phyloP scores from a whole-genome alignment of 2,329 filamentous ascomycete genomes.

The Cercospora citrullina region DNA sequence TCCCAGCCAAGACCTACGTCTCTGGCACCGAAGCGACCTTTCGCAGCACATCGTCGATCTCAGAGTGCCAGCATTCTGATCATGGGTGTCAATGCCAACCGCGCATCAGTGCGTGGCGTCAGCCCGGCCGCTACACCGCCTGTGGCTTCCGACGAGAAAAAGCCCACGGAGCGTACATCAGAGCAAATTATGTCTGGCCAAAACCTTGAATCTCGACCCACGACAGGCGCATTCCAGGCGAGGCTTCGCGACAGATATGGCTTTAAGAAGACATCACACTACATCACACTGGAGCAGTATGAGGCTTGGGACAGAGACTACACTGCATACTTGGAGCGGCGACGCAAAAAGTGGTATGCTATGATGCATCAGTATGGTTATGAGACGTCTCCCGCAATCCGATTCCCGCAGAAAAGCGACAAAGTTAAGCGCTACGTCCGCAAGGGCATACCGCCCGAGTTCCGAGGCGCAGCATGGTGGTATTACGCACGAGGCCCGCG shows the following conservation, averaged over 20 bases:
- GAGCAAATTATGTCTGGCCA: conserved; percentile 22
- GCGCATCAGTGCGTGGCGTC: conserved; percentile 14
- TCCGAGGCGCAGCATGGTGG: conserved; percentile 95
- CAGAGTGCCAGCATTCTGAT: conserved; percentile 38
- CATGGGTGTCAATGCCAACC: conserved; percentile 15
- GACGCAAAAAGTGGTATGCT: conserved; percentile 77
- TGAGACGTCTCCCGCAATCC: conserved; percentile 65
- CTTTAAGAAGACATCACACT: conserved; percentile 83
- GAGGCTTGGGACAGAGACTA: conserved; percentile 79
- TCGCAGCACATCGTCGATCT: conserved; percentile 34
- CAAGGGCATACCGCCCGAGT: conserved; percentile 91
- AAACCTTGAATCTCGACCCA: conserved; percentile 11
- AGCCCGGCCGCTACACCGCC: conserved; percentile 12
- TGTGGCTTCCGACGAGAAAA: conserved; percentile 9
- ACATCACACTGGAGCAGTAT: conserved; percentile 74
- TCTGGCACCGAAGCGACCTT: conserved; percentile 20
- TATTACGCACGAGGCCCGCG: conserved; percentile 88
- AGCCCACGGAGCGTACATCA: conserved; percentile 18
- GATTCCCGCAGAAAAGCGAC: conserved; percentile 75
- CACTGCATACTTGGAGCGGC: conserved; percentile 69
- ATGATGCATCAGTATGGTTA: conserved; percentile 76
- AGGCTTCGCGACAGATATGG: conserved; percentile 76
- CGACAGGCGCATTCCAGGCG: conserved; percentile 18
- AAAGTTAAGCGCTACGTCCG: conserved; percentile 89
- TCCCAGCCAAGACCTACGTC: conserved; percentile 24